Base-by-base conservation (phyloP, 2,329 filamentous ascomycete species). In the Calycina herbarum region DNA sequence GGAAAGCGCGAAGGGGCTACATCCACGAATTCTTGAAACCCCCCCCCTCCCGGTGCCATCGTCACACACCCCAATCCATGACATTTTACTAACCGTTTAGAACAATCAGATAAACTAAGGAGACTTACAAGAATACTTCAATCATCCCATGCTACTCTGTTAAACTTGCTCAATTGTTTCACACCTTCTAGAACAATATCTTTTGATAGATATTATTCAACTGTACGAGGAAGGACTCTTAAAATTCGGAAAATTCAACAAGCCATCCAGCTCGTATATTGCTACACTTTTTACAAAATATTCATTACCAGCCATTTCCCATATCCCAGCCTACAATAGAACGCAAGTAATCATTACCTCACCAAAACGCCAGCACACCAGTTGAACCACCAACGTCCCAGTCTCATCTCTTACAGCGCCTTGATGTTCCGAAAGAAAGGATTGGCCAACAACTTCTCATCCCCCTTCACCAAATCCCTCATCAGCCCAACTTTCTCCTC, bases 401-500 rank as follows among this genome's bases (percentile, higher is more conserved):
- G 29, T 20, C 13, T 24, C 7, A 24, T 35, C 13, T n/a, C 45
- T 69, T 66, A 77, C 65, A 77, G 67, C 35, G 73, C 81, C 73
- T 81, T 80, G 17, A 85, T 77, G 45, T 77, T 78, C 72, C 89
- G 83, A 74, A 94, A 94, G 75, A 94, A 94, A 0, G 87, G 87
- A 68, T 89, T 89, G 6, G 79, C 82, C 57, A 85, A 73, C 66
- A 90, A 72, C 74, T 86, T 88, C 72, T 89, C 82, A 76, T 97
- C 90, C 1, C 81, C 85, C 71, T 84, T 85, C 3, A 98, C 92
- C 72, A 98, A 78, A 72, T 94, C 91, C 76, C 86, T 89, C 85
- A 98, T 88, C 71, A 87, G 85, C 68, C 84, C 82, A 7, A 94
- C 86, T 82, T 95, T 94, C 76, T 96, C 89, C 70, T 91, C 89